Evolutionary conservation across 768 basidiomycete genomes (phyloP).

Genomic region (Kwoniella sp.): DNA sequence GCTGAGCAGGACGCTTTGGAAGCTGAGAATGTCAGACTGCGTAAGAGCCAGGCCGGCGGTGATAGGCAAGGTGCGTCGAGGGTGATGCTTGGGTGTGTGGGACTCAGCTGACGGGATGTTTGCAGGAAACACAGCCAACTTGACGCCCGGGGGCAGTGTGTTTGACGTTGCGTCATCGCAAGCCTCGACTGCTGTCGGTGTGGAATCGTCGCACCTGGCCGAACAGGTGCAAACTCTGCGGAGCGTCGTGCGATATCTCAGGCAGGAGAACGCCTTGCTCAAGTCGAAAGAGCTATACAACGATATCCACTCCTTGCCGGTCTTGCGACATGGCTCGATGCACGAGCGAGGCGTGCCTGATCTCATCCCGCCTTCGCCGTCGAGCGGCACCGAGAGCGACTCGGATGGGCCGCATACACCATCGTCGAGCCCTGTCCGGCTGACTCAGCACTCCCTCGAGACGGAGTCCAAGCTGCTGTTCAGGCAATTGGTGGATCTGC

Average conservation of each 20-base stretch:
- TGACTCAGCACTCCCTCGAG: slow-evolving; percentile 57
- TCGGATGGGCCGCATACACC: slow-evolving; percentile 8
- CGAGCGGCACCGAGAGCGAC: slow-evolving; percentile 21
- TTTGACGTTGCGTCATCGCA: slow-evolving; percentile 60
- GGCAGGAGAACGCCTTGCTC: slow-evolving; percentile 87
- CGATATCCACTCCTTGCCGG: slow-evolving; percentile 71
- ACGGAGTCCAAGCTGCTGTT: slow-evolving; percentile 82
- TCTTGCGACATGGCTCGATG: slow-evolving; percentile 54
- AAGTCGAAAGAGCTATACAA: slow-evolving; percentile 84
- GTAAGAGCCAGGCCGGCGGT: slow-evolving; percentile 63
- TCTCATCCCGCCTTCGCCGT: slow-evolving; percentile 59
- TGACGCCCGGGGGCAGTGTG: slow-evolving; percentile 50
- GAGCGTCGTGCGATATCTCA: slow-evolving; percentile 84
- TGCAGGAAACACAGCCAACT: neutral
- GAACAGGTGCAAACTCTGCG: slow-evolving; percentile 94
- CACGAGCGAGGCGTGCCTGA: slow-evolving; percentile 34
- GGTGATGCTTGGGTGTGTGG: slow-evolving; percentile 15
- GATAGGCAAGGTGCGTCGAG: slow-evolving; percentile 6
- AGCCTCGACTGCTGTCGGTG: slow-evolving; percentile 54
- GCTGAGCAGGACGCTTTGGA: slow-evolving; percentile 79
- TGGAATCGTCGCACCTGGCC: slow-evolving; percentile 80
- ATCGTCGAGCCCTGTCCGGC: slow-evolving; percentile 8
- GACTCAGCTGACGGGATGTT: neutral
- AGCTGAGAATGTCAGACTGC: slow-evolving; percentile 77
- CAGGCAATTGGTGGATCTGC: slow-evolving; percentile 80